Conservation (phyloP, 2,329 filamentous ascomycete species). For the Volutella citrinella region DNA sequence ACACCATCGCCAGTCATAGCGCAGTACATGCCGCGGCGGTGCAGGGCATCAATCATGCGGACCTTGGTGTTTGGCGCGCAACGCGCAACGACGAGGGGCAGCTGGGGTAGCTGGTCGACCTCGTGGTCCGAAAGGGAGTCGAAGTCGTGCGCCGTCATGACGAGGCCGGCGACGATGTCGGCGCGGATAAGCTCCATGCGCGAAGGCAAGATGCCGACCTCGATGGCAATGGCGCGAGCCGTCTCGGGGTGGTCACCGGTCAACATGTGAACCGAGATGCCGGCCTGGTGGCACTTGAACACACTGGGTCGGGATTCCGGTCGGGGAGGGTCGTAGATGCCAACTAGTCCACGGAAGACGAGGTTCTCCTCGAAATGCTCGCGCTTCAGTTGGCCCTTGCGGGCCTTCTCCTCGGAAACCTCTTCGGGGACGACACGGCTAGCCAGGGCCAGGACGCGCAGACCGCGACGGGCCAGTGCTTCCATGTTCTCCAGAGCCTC, state of each 20-base stretch:
- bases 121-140: slow-evolving; percentile 60
- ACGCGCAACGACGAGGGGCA: slow-evolving; percentile 67
- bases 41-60: slow-evolving; percentile 71
- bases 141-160: slow-evolving; percentile 63
- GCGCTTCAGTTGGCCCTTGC: slow-evolving; percentile 14
- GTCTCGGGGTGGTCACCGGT: slow-evolving; percentile 64
- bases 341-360: slow-evolving; percentile 61
- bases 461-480: slow-evolving; percentile 58
- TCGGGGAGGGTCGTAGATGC: slow-evolving; percentile 66
- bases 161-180: slow-evolving; percentile 53
- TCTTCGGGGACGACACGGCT: slow-evolving; percentile 3
- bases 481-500: slow-evolving; percentile 65
- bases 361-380: slow-evolving; percentile 49
- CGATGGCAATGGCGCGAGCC: slow-evolving; percentile 55
- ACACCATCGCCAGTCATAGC: slow-evolving; percentile 72
- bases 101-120: slow-evolving; percentile 58
- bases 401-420: slow-evolving; percentile 16
- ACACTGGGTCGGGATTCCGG: slow-evolving; percentile 56
- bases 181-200: slow-evolving; percentile 37
- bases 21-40: slow-evolving; percentile 58
- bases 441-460: slow-evolving; percentile 65
- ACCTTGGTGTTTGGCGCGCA: slow-evolving; percentile 70
- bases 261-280: slow-evolving; percentile 62
- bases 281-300: slow-evolving; percentile 53
- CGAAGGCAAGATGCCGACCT: slow-evolving; percentile 54